These are phyloP conservation scores for Sporothrix mexicana DNA, from an alignment of 2,329 filamentous ascomycete species.

Conservation along the genomic window DNA sequence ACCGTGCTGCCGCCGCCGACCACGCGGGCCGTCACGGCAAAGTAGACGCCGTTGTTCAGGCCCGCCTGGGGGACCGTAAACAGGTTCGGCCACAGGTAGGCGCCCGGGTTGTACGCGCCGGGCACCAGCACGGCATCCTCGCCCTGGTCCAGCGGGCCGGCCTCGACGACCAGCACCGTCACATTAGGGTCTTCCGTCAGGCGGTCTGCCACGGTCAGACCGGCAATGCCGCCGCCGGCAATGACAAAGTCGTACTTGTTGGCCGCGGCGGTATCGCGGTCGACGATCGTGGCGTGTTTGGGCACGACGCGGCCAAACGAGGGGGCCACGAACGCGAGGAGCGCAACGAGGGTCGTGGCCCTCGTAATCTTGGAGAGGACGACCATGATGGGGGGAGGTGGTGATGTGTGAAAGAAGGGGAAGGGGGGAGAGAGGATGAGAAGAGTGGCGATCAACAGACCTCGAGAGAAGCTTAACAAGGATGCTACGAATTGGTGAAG, in stretches of 20 bases:
- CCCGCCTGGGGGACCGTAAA: conserved; percentile 45
- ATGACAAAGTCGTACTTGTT: conserved; percentile 39
- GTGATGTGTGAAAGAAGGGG: not conserved
- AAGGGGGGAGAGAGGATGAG: not conserved
- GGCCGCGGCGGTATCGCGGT: conserved; percentile 9
- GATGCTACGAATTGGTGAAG: not conserved
- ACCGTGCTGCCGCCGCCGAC: conserved; percentile 68
- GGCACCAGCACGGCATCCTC: conserved; percentile 43
- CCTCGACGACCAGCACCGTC: conserved; percentile 41
- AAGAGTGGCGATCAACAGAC: not conserved
- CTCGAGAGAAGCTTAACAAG: not conserved
- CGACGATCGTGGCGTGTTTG: conserved; percentile 24
- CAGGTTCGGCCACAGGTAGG: conserved; percentile 48
- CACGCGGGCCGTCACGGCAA: conserved; percentile 47
- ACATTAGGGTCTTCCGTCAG: conserved; percentile 50
- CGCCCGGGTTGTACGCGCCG: conserved; percentile 42
- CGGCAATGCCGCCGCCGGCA: conserved; percentile 48
- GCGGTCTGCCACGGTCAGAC: conserved; percentile 49
- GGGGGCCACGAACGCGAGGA: not conserved
- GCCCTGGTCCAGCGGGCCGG: conserved; percentile 39
- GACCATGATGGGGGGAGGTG: not conserved
- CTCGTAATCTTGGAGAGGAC: not conserved
- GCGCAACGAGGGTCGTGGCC: not conserved
- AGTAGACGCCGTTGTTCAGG: conserved; percentile 43
- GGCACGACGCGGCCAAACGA: not conserved